Conservation (phyloP, 768 basidiomycete genomes). For the Xanthoconium stramineum region DNA sequence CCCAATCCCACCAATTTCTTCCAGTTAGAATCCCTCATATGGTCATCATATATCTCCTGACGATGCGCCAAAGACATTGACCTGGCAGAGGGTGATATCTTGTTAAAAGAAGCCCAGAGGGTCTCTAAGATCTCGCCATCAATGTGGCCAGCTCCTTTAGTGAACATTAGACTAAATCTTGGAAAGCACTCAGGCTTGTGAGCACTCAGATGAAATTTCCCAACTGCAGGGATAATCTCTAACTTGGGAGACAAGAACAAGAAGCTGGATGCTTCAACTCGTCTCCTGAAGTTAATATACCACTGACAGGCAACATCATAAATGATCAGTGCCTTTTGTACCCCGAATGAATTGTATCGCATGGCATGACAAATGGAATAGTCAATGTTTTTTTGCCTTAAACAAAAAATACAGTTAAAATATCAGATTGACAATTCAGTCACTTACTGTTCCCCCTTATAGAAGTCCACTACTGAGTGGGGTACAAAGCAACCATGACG, state of each 20-base stretch:
- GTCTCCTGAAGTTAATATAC: slow-evolving; percentile 8
- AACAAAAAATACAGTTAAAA: too few species aligned
- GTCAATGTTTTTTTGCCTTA: slow-evolving; percentile 30
- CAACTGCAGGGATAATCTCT: slow-evolving; percentile 16
- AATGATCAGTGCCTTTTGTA: slow-evolving; percentile 11
- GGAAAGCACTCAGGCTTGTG: slow-evolving; percentile 26
- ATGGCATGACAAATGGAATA: slow-evolving; percentile 26
- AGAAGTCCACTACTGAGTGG: slow-evolving; percentile 30
- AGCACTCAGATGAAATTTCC: slow-evolving; percentile 31
- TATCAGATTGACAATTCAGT: background rate
- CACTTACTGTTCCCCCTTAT: slow-evolving; percentile 23
- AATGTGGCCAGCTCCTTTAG: slow-evolving; percentile 22
- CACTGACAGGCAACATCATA: slow-evolving; percentile 34
- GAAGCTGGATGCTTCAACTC: background rate
- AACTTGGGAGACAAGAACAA: background rate
- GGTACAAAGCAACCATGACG: slow-evolving; percentile 19
- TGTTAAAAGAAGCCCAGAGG: slow-evolving; percentile 31
- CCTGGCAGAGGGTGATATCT: slow-evolving; percentile 20
- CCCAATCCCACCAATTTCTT: background rate
- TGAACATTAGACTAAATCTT: slow-evolving; percentile 20
- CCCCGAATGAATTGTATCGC: background rate
- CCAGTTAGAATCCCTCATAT: too few species aligned
- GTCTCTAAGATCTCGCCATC: slow-evolving; percentile 37
- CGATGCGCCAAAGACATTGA: slow-evolving; percentile 23
- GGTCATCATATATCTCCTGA: slow-evolving; percentile 22